Evolutionary conservation across 345 rosid genomes (phyloP).

Genomic region (Eucalyptus regnans): DNA sequence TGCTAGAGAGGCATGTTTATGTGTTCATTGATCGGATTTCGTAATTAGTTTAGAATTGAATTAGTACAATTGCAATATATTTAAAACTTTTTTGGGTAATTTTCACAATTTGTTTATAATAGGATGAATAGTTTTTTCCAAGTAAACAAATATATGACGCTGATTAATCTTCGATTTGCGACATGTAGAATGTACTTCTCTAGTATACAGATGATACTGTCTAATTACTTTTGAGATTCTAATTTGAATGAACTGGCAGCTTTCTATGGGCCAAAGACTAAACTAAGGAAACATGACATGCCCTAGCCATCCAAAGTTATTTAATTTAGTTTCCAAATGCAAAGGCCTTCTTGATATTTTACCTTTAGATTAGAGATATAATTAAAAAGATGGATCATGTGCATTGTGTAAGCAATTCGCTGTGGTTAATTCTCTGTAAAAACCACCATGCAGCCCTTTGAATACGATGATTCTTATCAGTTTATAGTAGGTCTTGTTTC

Average conservation of each 20-base stretch:
- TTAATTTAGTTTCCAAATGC: not conserved
- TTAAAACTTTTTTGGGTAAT: too few relatives aligned
- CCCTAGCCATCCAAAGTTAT: not conserved
- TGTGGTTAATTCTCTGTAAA: not conserved
- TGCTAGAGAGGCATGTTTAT: not conserved
- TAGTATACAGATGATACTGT: not conserved
- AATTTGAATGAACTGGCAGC: not conserved
- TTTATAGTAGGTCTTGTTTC: not conserved
- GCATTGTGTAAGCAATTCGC: not conserved
- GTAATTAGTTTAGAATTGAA: rapidly evolving
- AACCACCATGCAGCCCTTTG: too few relatives aligned
- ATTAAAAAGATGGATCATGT: not conserved
- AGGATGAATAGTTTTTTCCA: too few relatives aligned
- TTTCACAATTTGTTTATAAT: not conserved
- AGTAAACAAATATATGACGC: not conserved
- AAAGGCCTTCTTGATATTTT: not conserved
- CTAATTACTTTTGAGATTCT: not conserved
- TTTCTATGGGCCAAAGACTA: not conserved
- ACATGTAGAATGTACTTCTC: not conserved
- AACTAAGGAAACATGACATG: not conserved
- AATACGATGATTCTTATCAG: too few relatives aligned
- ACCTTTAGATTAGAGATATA: not conserved
- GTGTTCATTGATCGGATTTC: rapidly evolving
- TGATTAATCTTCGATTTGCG: rapidly evolving
- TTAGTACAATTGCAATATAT: too few relatives aligned